phyloP scores from a whole-genome alignment of 2,329 filamentous ascomycete species.

The Colletotrichum lindemuthianum region DNA sequence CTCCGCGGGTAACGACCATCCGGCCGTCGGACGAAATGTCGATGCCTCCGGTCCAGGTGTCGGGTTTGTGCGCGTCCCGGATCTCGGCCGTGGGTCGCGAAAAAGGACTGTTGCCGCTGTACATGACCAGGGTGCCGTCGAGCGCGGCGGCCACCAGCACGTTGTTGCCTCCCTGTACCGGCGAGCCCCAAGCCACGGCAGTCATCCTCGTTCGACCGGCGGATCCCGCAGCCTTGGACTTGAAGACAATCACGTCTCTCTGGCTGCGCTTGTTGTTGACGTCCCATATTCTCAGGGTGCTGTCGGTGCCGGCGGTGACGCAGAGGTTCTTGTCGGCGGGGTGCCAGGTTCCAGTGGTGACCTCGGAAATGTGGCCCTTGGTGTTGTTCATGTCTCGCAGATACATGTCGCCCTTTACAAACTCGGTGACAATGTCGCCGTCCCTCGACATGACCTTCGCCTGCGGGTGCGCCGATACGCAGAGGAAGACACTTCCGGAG shows the following conservation, averaged over 20 bases:
- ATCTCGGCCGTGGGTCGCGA: slow-evolving; percentile 85
- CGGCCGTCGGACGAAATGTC: slow-evolving; percentile 92
- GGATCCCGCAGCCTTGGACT: slow-evolving; percentile 87
- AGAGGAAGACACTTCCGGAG: slow-evolving; percentile 82
- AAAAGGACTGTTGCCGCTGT: slow-evolving; percentile 88
- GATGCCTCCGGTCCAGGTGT: slow-evolving; percentile 92
- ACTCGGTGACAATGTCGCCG: slow-evolving; percentile 86
- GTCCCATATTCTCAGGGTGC: slow-evolving; percentile 96
- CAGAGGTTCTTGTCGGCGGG: slow-evolving; percentile 86
- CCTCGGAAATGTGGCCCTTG: slow-evolving; percentile 93
- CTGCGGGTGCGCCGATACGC: slow-evolving; percentile 88
- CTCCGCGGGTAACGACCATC: slow-evolving; percentile 89
- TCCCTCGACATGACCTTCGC: slow-evolving; percentile 90
- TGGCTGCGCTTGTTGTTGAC: slow-evolving; percentile 90
- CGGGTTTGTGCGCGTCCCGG: slow-evolving; percentile 79
- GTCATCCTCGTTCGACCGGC: slow-evolving; percentile 96
- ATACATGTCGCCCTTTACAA: slow-evolving; percentile 99
- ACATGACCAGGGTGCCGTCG: slow-evolving; percentile 93
- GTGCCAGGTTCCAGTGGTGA: slow-evolving; percentile 91
- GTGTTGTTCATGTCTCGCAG: slow-evolving; percentile 97
- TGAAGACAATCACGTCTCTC: slow-evolving; percentile 94
- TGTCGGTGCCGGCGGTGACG: slow-evolving; percentile 93
- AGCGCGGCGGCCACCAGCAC: slow-evolving; percentile 84
- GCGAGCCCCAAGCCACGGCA: slow-evolving; percentile 84
- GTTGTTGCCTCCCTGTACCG: slow-evolving; percentile 79